Conservation (phyloP, 805 yeast species). For the Candida sonorensis region DNA sequence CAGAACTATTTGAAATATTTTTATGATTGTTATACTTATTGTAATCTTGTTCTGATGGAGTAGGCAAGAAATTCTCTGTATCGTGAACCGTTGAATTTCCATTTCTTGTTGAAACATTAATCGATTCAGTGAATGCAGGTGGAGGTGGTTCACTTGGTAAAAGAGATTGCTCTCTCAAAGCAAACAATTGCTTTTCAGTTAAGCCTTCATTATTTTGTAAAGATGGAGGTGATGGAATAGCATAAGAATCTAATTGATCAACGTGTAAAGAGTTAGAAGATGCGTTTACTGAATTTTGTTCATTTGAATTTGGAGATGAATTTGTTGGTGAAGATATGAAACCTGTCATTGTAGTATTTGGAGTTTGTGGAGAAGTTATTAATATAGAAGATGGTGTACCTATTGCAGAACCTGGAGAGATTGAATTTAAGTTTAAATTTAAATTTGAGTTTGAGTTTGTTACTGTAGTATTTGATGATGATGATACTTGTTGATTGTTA, state of each 20-base stretch:
- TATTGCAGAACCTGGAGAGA: too few species aligned
- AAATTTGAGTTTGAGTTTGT: too few species aligned
- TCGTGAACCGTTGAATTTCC: neutral
- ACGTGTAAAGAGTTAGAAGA: constrained; percentile 5
- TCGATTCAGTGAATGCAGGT: neutral
- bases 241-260: neutral
- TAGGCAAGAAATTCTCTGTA: too few species aligned
- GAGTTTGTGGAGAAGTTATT: constrained; percentile 4
- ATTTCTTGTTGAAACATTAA: neutral
- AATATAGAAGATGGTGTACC: too few species aligned
- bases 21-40: too few species aligned
- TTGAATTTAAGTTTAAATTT: too few species aligned
- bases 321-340: constrained; percentile 4
- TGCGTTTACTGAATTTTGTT: constrained; percentile 4
- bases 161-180: constrained; percentile 48
- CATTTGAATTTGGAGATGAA: constrained; percentile 5
- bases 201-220: constrained; percentile 14
- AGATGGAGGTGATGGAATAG: neutral
- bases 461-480: constrained; percentile 1
- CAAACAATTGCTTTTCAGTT: constrained; percentile 53
- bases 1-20: too few species aligned
- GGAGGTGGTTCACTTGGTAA: constrained; percentile 53
- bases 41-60: too few species aligned
- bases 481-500: neutral
- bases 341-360: constrained; percentile 2